Evolutionary conservation across 208 protist genomes (phyloP), one percentile per base, ranked within the genome.

Genomic region (Crithidia acanthocephali): DNA sequence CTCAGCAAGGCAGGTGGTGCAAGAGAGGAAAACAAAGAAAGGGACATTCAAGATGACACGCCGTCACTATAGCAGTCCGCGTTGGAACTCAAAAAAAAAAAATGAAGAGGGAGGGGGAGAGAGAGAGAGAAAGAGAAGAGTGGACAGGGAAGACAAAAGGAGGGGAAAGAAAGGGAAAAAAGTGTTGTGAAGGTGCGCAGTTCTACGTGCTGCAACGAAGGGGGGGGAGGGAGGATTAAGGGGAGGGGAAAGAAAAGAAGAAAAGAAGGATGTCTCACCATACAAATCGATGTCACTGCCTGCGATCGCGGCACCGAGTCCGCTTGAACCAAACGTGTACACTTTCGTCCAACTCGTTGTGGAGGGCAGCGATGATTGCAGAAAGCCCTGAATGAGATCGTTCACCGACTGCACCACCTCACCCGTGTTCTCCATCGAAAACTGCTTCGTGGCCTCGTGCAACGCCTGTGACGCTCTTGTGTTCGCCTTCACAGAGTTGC

Each of bases 231-330:
- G 66, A 44, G 60, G 40, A 37, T 52, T 28, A 37, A 59, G 33
- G 40, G 32, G 45, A 59, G 48, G 27, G 23, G 51, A 61, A 30
- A 22, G 20, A 42, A 63, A 65, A 62, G 75, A 64, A 13, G 50
- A 48, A 59, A 60, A 48, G 2, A n/a, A 15, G 45, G 60, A 74
- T 28, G 47, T 60, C 84, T 93, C 89, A 94, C 78, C 90, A 95
- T 97, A 97, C 92, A 95, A 93, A 97, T 97, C 92, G 67, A 94
- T 85, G 74, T 97, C 92, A 80, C 92, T 97, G 73, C 85, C 84
- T 50, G 70, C 73, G 64, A 93, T 86, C 27, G 86, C 81, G 28
- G 92, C 92, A n/a, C 73, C 77, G 5, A 97, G 81, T 18, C 80
- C 90, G 59, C 74, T 81, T 3, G 92, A 97, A 23, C 92, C 92